Base-by-base conservation (phyloP, 257 asterid genomes). In the Lantana camara region DNA sequence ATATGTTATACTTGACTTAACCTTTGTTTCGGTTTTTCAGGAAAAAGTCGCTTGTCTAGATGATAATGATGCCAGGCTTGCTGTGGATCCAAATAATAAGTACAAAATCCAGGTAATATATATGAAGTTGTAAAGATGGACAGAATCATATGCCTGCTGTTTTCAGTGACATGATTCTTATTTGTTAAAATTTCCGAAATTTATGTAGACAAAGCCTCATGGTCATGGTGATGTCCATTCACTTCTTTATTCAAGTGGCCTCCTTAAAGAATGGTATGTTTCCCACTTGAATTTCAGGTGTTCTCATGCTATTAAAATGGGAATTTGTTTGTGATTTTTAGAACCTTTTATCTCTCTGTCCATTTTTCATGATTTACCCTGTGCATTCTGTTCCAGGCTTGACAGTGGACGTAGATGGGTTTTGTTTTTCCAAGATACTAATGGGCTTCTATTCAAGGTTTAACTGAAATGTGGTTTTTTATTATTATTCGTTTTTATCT, bases 141-240 rank as follows among this genome's bases (percentile, higher is more conserved):
- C 38, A 21, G 14, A 50, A 64, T 45, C n/a, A 50, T 41, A 44
- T 53, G 12, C 40, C 27, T 45, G 41, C 27, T 29, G 65, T 55
- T 68, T 60, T 47, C 57, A 58, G 23, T 34, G 22, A 55, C 61
- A 48, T 46, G 63, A 55, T 34, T 52, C 46, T 63, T 63, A 53
- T 34, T 66, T 66, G 16, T 20, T 59, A n/a, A 34, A 63, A 34
- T n/a, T 20, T 14, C 29, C 11, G 13, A 22, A 11, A 75, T 46
- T 50, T 69, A 64, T 71, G 13, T 69, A 93, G 99, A 93, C 96
- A 74, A 93, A 93, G 77, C 99, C 99, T 66, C 99, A 93, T 66
- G 99, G 99, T 68, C 99, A 93, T 75, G 99, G 99, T 52, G 99
- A 93, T 67, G 95, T 93, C 75, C 99, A 93, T 77, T 85, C 97